Evolutionary conservation across 2,329 filamentous ascomycete species (phyloP).

Genomic region (Aspergillus oerlinghausenensis): DNA sequence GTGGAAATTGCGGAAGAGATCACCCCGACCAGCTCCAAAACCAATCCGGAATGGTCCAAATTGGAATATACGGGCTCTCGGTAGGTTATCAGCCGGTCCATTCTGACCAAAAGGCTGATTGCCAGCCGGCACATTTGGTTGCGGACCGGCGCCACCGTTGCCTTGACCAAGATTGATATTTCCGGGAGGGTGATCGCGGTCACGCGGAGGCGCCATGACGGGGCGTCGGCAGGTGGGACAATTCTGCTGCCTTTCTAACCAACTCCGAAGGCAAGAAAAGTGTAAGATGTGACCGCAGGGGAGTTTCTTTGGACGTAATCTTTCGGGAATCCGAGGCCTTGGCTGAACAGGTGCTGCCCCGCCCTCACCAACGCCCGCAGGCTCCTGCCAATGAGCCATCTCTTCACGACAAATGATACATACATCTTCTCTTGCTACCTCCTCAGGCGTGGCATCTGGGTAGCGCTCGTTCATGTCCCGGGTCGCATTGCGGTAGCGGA

Average conservation of each 20-base stretch:
- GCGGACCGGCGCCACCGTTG: conserved; percentile 20
- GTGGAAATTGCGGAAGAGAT: conserved; percentile 61
- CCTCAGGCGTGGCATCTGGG: conserved; percentile 82
- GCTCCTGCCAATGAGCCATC: conserved; percentile 74
- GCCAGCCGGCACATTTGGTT: conserved; percentile 28
- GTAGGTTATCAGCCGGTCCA: conserved; percentile 35
- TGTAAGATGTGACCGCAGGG: conserved; percentile 95
- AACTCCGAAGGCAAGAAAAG: conserved; percentile 89
- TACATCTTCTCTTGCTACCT: conserved; percentile 80
- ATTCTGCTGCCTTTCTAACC: conserved; percentile 95
- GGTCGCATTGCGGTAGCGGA: conserved; percentile 86
- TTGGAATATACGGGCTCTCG: conserved; percentile 61
- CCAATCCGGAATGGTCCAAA: conserved; percentile 71
- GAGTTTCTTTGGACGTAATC: conserved; percentile 86
- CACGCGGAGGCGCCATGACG: conserved; percentile 54
- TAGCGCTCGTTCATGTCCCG: conserved; percentile 89
- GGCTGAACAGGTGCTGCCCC: conserved; percentile 18
- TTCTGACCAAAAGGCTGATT: conserved; percentile 38
- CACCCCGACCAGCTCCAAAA: conserved; percentile 58
- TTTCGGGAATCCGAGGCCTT: conserved; percentile 59
- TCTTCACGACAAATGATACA: conserved; percentile 98
- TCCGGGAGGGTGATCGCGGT: conserved; percentile 27
- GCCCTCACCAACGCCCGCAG: conserved; percentile 35
- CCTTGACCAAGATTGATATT: conserved; percentile 23
- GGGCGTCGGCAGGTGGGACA: conserved; percentile 90